Percentiles rank a stretch among this genome's conserved stretches.
Evolutionary conservation across 306 rosid genomes (phyloP).

Genomic region (Vachellia pachyceras): DNA sequence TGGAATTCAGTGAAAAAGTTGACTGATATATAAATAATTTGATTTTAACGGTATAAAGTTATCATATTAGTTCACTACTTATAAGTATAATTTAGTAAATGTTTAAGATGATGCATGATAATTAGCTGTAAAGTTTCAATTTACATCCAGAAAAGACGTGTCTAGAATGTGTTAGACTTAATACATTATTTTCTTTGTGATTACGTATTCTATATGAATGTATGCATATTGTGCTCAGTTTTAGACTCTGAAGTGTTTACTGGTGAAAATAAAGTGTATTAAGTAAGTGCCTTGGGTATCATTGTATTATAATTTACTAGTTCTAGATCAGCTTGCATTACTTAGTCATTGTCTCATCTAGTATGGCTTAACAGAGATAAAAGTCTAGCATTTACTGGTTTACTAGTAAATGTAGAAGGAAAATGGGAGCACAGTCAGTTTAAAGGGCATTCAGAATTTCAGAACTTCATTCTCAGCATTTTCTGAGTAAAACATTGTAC

Average conservation of each 20-base stretch:
- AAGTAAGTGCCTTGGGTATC: neutral
- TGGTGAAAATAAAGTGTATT: neutral
- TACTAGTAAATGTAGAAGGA: too few species aligned
- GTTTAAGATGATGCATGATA: neutral
- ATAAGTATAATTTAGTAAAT: neutral
- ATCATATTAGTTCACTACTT: neutral
- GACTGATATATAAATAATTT: neutral
- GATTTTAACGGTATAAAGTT: neutral
- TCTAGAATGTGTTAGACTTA: neutral
- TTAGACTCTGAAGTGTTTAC: neutral
- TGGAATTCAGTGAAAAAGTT: neutral
- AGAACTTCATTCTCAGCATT: too few species aligned
- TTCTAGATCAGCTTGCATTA: neutral
- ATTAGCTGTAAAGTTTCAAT: neutral
- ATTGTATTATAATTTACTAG: neutral
- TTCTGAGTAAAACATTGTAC: too few species aligned
- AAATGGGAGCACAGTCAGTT: too few species aligned
- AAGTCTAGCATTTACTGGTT: too few species aligned
- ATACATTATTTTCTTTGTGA: neutral
- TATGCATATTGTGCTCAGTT: neutral
- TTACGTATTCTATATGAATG: neutral
- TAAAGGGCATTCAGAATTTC: too few species aligned
- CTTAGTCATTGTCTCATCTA: neutral
- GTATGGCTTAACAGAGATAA: too few species aligned
- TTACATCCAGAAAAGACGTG: neutral